Evolutionary conservation across 768 basidiomycete genomes (phyloP).

Genomic region (Collybia sp.): DNA sequence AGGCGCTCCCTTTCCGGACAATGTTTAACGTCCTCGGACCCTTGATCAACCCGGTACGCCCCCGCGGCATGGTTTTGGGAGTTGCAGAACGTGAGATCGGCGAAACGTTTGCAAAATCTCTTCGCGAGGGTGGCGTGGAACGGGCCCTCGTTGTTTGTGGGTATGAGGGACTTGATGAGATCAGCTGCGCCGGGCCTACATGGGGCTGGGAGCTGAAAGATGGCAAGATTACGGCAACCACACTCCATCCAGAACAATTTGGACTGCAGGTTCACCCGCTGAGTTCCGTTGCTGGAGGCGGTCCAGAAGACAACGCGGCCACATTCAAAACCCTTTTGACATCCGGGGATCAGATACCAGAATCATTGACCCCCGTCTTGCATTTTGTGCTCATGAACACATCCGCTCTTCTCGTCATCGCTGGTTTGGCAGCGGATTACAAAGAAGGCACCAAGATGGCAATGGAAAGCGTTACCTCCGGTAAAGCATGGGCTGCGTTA

Average conservation of each 20-base stretch:
- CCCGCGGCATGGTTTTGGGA: constrained; percentile 87
- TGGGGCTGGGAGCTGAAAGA: constrained; percentile 78
- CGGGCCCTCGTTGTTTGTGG: constrained; percentile 94
- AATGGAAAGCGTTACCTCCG: constrained; percentile 51
- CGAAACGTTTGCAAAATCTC: constrained; percentile 69
- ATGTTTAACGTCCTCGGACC: constrained; percentile 97
- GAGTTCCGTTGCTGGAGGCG: constrained; percentile 61
- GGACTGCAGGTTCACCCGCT: constrained; percentile 74
- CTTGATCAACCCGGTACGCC: constrained; percentile 85
- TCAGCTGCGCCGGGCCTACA: constrained; percentile 90
- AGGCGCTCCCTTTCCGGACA: constrained; percentile 87
- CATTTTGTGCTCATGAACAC: constrained; percentile 93
- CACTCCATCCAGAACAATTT: constrained; percentile 70
- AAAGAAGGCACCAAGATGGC: constrained; percentile 71
- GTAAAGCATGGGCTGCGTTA: constrained; percentile 56
- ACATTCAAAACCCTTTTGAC: constrained; percentile 64
- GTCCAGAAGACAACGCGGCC: constrained; percentile 76
- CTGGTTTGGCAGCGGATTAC: constrained; percentile 68
- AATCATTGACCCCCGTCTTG: constrained; percentile 54
- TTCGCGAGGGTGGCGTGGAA: constrained; percentile 69
- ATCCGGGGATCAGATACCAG: constrained; percentile 51
- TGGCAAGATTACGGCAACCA: constrained; percentile 56
- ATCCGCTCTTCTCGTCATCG: constrained; percentile 81
- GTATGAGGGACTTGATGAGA: constrained; percentile 88
- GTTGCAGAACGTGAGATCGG: constrained; percentile 84